Conservation (phyloP, 2,329 filamentous ascomycete genomes). For the Fusarium bactridioides region DNA sequence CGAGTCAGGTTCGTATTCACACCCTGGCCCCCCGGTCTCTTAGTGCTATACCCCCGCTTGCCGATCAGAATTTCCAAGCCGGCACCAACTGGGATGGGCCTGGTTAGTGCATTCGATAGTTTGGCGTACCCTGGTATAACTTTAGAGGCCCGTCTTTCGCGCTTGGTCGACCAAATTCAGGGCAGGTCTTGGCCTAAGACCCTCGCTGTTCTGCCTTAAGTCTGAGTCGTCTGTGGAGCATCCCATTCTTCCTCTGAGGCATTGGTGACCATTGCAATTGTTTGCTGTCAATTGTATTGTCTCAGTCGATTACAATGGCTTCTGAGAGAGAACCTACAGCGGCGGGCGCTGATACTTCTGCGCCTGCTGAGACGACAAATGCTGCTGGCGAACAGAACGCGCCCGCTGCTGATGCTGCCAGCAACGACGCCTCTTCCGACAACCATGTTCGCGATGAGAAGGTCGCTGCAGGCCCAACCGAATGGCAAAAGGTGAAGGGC, state of each 20-base stretch:
- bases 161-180: not conserved
- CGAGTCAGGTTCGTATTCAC: not conserved
- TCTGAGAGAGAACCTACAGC: not conserved
- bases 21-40: not conserved
- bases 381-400: not conserved
- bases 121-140: constrained; percentile 12
- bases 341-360: not conserved
- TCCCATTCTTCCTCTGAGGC: not conserved
- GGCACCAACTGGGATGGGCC: not conserved
- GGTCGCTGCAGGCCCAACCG: constrained; percentile 4
- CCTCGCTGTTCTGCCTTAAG: not conserved
- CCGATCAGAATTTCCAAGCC: constrained; percentile 12
- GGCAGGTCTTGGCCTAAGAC: not conserved
- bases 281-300: not conserved
- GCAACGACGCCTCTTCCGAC: constrained; percentile 16
- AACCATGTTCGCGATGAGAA: constrained; percentile 30
- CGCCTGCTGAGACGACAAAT: not conserved
- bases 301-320: not conserved
- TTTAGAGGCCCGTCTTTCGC: not conserved
- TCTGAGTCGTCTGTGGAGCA: not conserved
- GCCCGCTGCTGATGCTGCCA: not conserved
- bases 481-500: constrained; percentile 49
- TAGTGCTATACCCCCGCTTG: constrained; percentile 21
- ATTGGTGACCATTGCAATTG: not conserved
- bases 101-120: not conserved